Evolutionary conservation across 352 stramenopile genomes (phyloP).

Genomic region (Phytophthora agathidicida): DNA sequence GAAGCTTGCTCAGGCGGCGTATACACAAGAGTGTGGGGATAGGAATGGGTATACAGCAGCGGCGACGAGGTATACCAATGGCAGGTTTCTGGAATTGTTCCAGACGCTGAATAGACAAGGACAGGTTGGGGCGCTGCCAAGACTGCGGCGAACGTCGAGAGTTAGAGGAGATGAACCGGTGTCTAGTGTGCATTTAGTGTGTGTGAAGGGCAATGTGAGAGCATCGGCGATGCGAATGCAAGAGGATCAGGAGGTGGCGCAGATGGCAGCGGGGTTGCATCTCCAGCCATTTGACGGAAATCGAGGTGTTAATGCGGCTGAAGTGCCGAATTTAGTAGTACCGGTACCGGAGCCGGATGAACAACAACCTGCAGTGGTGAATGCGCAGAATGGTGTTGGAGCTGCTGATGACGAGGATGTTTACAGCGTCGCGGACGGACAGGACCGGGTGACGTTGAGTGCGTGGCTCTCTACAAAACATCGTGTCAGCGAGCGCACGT

Average conservation of each 20-base stretch:
- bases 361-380: slow-evolving; percentile 2
- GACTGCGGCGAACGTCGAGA: background rate
- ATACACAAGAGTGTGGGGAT: background rate
- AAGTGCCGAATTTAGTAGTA: slow-evolving; percentile 4
- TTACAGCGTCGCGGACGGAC: slow-evolving; percentile 47
- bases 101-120: slow-evolving; percentile 16
- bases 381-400: slow-evolving; percentile 24
- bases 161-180: slow-evolving; percentile 6
- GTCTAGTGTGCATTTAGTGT: slow-evolving; percentile 38
- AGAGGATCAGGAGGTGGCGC: slow-evolving; percentile 11
- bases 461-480: slow-evolving; percentile 47
- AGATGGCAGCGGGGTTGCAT: slow-evolving; percentile 22
- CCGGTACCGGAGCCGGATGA: background rate
- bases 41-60: background rate
- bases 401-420: slow-evolving; percentile 44
- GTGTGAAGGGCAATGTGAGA: slow-evolving; percentile 8
- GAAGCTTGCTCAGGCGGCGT: slow-evolving; percentile 35
- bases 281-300: background rate
- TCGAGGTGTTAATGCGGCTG: slow-evolving; percentile 4
- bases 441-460: slow-evolving; percentile 36
- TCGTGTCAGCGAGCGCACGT: slow-evolving; percentile 36
- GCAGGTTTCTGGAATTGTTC: slow-evolving; percentile 24
- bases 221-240: background rate
- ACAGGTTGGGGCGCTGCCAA: slow-evolving; percentile 11
- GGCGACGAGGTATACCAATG: slow-evolving; percentile 19